A percentile compares a stretch with the other conserved stretches of the same genome.
Conservation (phyloP, 2,329 filamentous ascomycete species). For the Cladosporium sp. region DNA sequence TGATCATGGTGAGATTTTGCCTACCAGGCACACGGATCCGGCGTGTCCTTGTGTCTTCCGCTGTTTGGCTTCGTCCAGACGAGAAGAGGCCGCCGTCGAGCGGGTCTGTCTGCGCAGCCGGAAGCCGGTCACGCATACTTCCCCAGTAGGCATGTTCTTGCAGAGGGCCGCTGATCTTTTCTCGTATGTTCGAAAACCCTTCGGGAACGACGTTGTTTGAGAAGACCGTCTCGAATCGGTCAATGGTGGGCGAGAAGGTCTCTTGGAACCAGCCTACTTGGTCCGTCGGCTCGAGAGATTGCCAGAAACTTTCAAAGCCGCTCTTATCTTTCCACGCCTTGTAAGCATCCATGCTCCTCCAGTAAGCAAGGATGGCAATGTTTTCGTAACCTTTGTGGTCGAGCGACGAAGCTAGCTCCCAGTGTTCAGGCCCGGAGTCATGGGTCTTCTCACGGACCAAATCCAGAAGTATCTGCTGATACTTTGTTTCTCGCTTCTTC, state of each 20-base stretch:
- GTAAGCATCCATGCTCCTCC: conserved; percentile 30
- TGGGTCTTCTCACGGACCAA: conserved; percentile 6
- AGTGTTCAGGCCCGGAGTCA: conserved; percentile 22
- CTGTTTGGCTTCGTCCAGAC: neutral
- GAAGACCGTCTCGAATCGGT: conserved; percentile 44
- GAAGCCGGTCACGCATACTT: conserved; percentile 43
- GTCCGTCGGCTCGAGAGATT: conserved; percentile 26
- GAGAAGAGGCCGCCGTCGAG: conserved; percentile 25
- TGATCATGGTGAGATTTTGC: conserved; percentile 42
- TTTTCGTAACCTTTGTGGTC: conserved; percentile 34
- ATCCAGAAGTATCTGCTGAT: neutral
- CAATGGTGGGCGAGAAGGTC: conserved; percentile 38
- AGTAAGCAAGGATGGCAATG: conserved; percentile 38
- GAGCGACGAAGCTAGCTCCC: conserved; percentile 33
- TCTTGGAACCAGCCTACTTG: conserved; percentile 43
- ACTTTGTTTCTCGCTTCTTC: no score
- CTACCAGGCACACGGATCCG: conserved; percentile 34
- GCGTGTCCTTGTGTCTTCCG: conserved; percentile 5
- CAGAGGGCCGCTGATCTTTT: conserved; percentile 35
- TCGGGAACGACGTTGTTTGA: conserved; percentile 36
- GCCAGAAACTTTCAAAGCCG: conserved; percentile 40
- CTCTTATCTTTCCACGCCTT: conserved; percentile 32
- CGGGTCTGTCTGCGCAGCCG: conserved; percentile 36
- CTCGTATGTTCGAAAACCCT: conserved; percentile 40
- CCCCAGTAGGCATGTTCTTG: conserved; percentile 46